Evolutionary conservation across 495 filamentous ascomycete species (phyloP).

Genomic region (Penicillium herquei): DNA sequence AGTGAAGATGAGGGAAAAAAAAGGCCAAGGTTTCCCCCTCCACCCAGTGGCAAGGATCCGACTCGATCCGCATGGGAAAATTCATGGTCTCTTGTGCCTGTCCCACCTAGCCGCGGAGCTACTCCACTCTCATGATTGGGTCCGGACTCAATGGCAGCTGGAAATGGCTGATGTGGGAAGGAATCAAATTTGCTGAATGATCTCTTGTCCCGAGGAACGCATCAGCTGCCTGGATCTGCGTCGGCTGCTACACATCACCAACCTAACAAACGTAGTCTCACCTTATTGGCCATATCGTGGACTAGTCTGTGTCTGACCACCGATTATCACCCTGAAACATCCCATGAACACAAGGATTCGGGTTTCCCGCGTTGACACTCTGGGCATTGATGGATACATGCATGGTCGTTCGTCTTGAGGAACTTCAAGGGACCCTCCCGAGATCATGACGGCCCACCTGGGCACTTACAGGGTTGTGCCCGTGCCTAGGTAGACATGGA

Average conservation of each 20-base stretch:
- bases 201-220: neutral
- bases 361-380: too few relatives aligned
- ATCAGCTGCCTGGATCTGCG: constrained; percentile 13
- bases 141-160: constrained; percentile 4
- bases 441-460: too few relatives aligned
- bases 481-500: too few relatives aligned
- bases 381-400: too few relatives aligned
- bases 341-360: neutral
- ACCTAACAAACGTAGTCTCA: constrained; percentile 1
- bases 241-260: constrained; percentile 1
- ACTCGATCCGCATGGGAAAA: constrained; percentile 32
- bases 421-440: too few relatives aligned
- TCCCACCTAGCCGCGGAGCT: constrained; percentile 26
- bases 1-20: neutral
- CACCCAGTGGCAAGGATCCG: constrained; percentile 24
- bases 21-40: constrained; percentile 4
- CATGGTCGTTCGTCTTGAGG: too few relatives aligned
- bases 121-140: constrained; percentile 23
- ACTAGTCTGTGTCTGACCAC: neutral
- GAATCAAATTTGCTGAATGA: neutral
- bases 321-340: constrained; percentile 5
- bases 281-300: constrained; percentile 1
- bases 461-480: too few relatives aligned
- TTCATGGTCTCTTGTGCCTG: constrained; percentile 27
- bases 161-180: neutral